Base-by-base conservation (phyloP, 371 early-diverging fungal genomes). In the Mucor lusitanicus region DNA sequence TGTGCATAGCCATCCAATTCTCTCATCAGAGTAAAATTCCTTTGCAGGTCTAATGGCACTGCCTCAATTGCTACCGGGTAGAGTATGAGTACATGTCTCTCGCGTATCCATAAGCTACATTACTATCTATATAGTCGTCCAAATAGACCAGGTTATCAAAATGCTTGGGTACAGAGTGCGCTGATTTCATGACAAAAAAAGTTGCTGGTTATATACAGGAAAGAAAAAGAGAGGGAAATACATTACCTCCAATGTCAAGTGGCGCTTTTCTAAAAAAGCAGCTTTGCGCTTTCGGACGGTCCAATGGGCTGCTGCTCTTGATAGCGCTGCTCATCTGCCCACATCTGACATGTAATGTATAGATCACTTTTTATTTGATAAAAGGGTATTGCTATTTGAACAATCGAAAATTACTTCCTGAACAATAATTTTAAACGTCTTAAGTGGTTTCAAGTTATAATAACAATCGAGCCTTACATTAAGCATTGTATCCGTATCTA, bases 1-100 rank as follows among this genome's bases (percentile, higher is more conserved):
- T 95, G 92, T 3, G 94, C 92, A 35, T 87, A 80, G n/a, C 94
- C 92, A 73, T 95, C 96, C 46, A 96, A 83, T 75, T 96, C 97
- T 23, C 91, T 88, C 90, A 96, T 89, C 68, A 95, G 79, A 2
- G 95, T 90, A 58, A 95, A 95, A 63, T 95, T 94, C 35, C 96
- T 85, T 65, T 92, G 92, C 27, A 97, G 83, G 71, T 97, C 97
- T 50, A 89, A 74, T 3, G 96, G 97, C n/a, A 97, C 81, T 0
- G 95, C 88, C 77, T 96, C 97, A 66, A 96, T 74, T 28, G 92
- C 92, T 92, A 77, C 21, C 54, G 42, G 2, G 39, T 12, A 39
- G 27, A 54, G 0, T 3, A 27, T 12, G 19, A 23, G 33, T 23
- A 1, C 15, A 33, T 50, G 28, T 6, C 27, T 50, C 33, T 59